Conservation (phyloP, 176 grass and related monocot species). For the Musa acuminata region DNA sequence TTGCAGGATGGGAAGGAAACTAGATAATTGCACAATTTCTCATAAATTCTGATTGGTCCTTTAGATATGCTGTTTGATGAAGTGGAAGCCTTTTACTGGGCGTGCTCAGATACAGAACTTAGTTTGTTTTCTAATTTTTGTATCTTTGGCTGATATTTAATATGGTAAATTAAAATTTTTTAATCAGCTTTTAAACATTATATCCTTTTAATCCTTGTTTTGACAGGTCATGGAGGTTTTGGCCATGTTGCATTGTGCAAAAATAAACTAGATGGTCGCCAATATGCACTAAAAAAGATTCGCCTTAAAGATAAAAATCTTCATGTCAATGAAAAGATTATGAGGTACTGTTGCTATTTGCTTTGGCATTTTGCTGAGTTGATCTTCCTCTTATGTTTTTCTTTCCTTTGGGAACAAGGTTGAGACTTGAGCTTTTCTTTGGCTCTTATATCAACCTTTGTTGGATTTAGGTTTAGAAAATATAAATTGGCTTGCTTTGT, state of each 20-base stretch:
- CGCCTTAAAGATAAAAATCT: constrained; percentile 74
- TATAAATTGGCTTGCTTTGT: too few relatives aligned
- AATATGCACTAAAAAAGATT: constrained; percentile 98
- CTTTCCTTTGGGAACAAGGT: background rate
- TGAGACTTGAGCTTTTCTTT: too few relatives aligned
- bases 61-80: background rate
- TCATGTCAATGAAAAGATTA: constrained; percentile 86
- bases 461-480: too few relatives aligned
- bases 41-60: background rate
- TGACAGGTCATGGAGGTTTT: constrained; percentile 77
- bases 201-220: background rate
- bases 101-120: too few relatives aligned
- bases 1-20: background rate
- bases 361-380: constrained; percentile 8
- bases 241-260: constrained; percentile 75
- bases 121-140: background rate
- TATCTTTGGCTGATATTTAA: background rate
- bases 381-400: background rate
- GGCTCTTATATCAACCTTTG: too few relatives aligned
- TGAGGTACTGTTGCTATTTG: constrained; percentile 46
- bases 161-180: background rate
- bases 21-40: background rate
- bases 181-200: background rate
- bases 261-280: constrained; percentile 93
- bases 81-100: background rate